Percentiles rank a stretch among this genome's conserved stretches.
phyloP scores from a whole-genome alignment of 176 grass and related monocot species.

The Cenchrus fungigraminus region DNA sequence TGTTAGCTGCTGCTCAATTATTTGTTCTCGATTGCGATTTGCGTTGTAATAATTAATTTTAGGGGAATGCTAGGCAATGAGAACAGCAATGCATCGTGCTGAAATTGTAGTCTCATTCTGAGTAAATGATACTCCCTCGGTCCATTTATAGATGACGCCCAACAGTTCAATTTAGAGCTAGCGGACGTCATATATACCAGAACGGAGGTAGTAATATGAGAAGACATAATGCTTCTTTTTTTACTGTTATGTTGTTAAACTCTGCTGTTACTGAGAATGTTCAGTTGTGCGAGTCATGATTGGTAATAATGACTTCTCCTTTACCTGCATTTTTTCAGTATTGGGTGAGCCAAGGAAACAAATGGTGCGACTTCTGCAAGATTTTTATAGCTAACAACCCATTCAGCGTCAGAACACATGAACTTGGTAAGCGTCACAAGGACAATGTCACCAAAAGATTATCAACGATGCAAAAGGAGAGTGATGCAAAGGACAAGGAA shows the following conservation, averaged over 20 bases:
- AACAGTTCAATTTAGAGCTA: no score
- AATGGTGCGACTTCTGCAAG: slow-evolving; percentile 97
- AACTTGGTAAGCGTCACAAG: slow-evolving; percentile 94
- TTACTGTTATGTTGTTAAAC: neutral
- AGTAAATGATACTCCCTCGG: neutral
- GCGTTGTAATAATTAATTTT: neutral
- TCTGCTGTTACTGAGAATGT: neutral
- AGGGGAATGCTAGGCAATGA: neutral
- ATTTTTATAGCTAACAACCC: slow-evolving; percentile 87
- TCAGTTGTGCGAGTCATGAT: neutral
- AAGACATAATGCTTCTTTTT: neutral
- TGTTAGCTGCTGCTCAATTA: neutral
- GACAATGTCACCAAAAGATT: slow-evolving; percentile 83
- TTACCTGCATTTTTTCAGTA: slow-evolving; percentile 66
- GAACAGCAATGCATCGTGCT: neutral
- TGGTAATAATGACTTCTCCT: slow-evolving; percentile 5
- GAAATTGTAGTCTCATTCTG: neutral
- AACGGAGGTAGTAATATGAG: neutral
- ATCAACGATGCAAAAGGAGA: slow-evolving; percentile 82
- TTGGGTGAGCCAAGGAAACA: slow-evolving; percentile 99
- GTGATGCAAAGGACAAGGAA: slow-evolving; percentile 80
- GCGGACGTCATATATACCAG: no score
- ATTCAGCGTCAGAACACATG: slow-evolving; percentile 90
- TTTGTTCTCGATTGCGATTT: neutral
- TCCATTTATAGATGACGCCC: no score